These are phyloP conservation scores for Lepidium sativum DNA, from an alignment of 345 rosid species.

Conservation along the genomic window DNA sequence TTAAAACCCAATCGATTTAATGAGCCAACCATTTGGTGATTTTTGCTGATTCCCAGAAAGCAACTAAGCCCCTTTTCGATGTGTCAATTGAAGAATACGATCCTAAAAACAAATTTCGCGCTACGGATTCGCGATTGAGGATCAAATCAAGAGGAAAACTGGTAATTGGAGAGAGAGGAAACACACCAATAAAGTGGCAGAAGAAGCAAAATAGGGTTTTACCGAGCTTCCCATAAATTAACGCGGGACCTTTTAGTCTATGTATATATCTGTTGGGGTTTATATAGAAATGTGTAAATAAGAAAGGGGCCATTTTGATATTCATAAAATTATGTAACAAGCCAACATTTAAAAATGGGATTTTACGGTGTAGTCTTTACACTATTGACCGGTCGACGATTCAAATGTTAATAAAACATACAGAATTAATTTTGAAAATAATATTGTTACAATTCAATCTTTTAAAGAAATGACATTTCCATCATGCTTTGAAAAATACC, in stretches of 20 bases:
- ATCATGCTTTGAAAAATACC: too few species aligned
- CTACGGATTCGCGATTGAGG: constrained; percentile 7
- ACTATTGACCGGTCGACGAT: too few species aligned
- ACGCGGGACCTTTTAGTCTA: not conserved
- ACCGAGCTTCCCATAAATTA: not conserved
- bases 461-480: too few species aligned
- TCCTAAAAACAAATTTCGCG: not conserved
- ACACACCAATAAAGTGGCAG: not conserved
- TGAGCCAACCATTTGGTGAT: not conserved
- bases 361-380: too few species aligned
- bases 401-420: too few species aligned
- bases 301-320: not conserved
- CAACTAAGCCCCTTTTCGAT: not conserved
- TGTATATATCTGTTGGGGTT: not conserved
- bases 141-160: not conserved
- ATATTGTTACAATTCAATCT: too few species aligned
- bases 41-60: not conserved
- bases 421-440: too few species aligned
- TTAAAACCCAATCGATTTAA: not conserved
- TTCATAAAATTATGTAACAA: not conserved
- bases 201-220: constrained; percentile 10
- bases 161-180: not conserved
- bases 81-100: not conserved
- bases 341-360: too few species aligned
- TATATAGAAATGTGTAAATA: not conserved